Base-by-base conservation (phyloP, 2,329 filamentous ascomycete species). In the Aspergillus neoniger region DNA sequence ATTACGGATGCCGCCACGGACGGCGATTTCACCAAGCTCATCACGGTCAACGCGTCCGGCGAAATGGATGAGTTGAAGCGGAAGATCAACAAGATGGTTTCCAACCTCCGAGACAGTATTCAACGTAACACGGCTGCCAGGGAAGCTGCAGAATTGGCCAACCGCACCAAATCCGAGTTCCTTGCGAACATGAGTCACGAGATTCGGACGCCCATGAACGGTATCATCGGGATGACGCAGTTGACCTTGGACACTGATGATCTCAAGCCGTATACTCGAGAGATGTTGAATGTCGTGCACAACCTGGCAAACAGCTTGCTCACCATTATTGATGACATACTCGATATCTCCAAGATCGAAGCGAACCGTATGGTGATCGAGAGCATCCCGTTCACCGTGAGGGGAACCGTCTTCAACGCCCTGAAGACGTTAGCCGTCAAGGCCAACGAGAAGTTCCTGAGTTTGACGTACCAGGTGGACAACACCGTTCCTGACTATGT, bases 81-180 rank as follows among this genome's bases (percentile, higher is more conserved):
- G 71, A 98, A 98, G 83, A 98, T 99, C 84, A 99, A 98, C 76
- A 91, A 96, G 81, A 99, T 99, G 95, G 93, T 98, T 56, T 95
- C 91, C 74, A 96, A 96, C 74, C 81, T 99, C 64, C 85, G 94
- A 68, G 95, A 98, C 78, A 96, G 91, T 83, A 97, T 99, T 68
- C 93, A 98, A 76, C 88, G 92, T 75, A 99, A 98, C 75, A 97
- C 93, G 3, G 91, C 93, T 67, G 95, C 95, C 59, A 90, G 95
- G 77, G 94, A 98, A 77, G 93, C 94, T 50, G 95, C 95, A 70
- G 95, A 99, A 76, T 82, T 97, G 74, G 95, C 95, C 65, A 98
- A 97, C 82, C 94, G 96, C 79, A 98, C 94, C 44, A 99, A 99
- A 74, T 97, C 94, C 9, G 95, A 98, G 73, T 99, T 99, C 81